phyloP scores from a whole-genome alignment of 148 eudicot species.

The Selenicereus undatus region DNA sequence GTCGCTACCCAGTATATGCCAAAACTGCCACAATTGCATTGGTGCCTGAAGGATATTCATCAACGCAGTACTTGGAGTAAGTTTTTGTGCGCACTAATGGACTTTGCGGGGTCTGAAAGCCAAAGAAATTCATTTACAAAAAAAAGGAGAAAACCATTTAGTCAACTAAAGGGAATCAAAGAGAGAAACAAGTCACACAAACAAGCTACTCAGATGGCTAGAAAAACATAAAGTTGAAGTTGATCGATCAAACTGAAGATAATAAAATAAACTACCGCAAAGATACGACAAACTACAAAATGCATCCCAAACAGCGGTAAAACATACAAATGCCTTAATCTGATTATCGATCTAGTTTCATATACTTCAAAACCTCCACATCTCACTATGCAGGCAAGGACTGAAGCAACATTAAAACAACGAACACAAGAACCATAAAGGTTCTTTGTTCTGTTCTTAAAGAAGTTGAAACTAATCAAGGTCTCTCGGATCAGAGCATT shows the following conservation, averaged over 20 bases:
- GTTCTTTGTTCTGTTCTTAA: neutral
- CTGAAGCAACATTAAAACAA: neutral
- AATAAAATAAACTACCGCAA: neutral
- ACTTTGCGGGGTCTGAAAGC: slow-evolving; percentile 86
- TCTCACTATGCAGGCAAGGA: neutral
- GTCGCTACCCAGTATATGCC: slow-evolving; percentile 83
- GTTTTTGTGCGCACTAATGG: slow-evolving; percentile 81
- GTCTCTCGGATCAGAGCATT: neutral
- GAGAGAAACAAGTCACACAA: neutral
- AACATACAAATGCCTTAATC: neutral
- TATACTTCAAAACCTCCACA: neutral
- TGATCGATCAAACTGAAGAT: neutral
- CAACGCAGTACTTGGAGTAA: slow-evolving; percentile 62
- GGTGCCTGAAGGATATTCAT: slow-evolving; percentile 85
- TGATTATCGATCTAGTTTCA: too few relatives aligned
- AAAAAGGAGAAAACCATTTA: slow-evolving; percentile 2
- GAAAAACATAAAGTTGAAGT: neutral
- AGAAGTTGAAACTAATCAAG: neutral
- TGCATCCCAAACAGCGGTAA: neutral
- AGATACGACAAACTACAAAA: neutral
- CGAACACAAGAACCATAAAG: neutral
- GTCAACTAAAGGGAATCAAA: slow-evolving; percentile 1
- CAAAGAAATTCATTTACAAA: neutral
- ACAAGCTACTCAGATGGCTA: neutral
- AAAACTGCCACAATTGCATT: slow-evolving; percentile 96